A percentile compares a stretch with the other conserved stretches of the same genome.
Evolutionary conservation across 306 rosid species (phyloP).

Genomic region (Astragalus glycyphyllos): DNA sequence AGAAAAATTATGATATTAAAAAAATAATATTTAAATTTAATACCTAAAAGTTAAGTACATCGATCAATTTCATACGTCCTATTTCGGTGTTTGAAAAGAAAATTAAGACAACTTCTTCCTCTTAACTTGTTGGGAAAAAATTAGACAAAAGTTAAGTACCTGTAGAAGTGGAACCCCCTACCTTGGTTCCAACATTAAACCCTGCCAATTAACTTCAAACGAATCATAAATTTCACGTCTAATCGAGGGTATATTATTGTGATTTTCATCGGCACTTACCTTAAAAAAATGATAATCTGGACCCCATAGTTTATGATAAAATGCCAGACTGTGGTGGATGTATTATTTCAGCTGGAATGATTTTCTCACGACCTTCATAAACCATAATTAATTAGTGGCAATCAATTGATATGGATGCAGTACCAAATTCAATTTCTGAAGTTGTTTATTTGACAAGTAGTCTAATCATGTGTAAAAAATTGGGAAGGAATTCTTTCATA

Average conservation of each 20-base stretch:
- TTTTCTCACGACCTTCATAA: constrained; percentile 22
- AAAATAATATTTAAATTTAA: too few species aligned
- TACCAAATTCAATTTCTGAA: too few species aligned
- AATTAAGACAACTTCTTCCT: too few species aligned
- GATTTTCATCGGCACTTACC: constrained; percentile 1
- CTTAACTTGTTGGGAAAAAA: neutral
- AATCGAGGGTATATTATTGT: neutral
- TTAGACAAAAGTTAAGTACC: neutral
- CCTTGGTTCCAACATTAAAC: constrained; percentile 29
- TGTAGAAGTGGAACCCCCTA: constrained; percentile 31
- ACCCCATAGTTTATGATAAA: constrained; percentile 37
- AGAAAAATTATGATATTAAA: too few species aligned
- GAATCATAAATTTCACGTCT: constrained; percentile 6
- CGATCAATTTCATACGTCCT: neutral
- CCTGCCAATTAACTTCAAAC: constrained; percentile 1
- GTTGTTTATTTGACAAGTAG: too few species aligned
- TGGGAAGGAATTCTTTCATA: too few species aligned
- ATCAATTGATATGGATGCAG: too few species aligned
- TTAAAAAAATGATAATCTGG: neutral
- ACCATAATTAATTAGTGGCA: too few species aligned
- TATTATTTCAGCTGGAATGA: neutral
- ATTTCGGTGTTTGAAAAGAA: too few species aligned
- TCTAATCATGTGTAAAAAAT: too few species aligned
- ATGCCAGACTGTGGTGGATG: constrained; percentile 27
- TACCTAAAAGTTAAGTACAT: neutral